These are phyloP conservation scores for Paraphaeosphaeria minitans DNA, from an alignment of 2,329 filamentous ascomycete species.

Conservation along the genomic window DNA sequence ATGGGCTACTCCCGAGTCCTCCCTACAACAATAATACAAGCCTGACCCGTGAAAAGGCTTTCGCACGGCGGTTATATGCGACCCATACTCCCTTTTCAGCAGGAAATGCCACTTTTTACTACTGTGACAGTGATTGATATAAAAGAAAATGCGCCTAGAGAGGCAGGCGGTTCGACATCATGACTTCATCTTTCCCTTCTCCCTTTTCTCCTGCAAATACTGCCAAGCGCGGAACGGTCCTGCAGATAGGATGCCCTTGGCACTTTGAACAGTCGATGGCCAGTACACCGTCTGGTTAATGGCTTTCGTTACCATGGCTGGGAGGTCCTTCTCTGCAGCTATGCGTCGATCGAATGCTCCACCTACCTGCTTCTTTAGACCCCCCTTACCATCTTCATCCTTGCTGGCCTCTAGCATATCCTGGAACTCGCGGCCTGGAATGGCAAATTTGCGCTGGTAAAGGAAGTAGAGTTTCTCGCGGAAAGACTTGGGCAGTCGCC, in stretches of 20 bases:
- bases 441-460: slow-evolving; percentile 88
- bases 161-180: slow-evolving; percentile 6
- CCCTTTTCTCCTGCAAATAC: slow-evolving; percentile 80
- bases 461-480: slow-evolving; percentile 90
- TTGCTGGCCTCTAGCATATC: slow-evolving; percentile 79
- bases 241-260: slow-evolving; percentile 82
- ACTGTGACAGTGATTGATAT: slow-evolving; percentile 12
- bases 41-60: slow-evolving; percentile 13
- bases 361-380: slow-evolving; percentile 75
- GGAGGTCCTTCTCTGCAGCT: slow-evolving; percentile 73
- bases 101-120: slow-evolving; percentile 13
- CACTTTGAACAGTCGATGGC: slow-evolving; percentile 86
- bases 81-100: neutral
- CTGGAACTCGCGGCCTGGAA: slow-evolving; percentile 82
- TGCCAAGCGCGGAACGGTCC: slow-evolving; percentile 71
- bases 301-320: slow-evolving; percentile 71
- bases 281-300: slow-evolving; percentile 89
- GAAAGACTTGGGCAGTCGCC: slow-evolving; percentile 85
- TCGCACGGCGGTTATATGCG: slow-evolving; percentile 24
- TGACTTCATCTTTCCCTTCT: slow-evolving; percentile 47
- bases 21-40: slow-evolving; percentile 16
- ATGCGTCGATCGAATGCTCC: slow-evolving; percentile 88
- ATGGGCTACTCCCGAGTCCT: neutral
- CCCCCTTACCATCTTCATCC: slow-evolving; percentile 66
- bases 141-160: slow-evolving; percentile 12